Evolutionary conservation across 768 basidiomycete species (phyloP).

Genomic region (Phlegmacium glaucopus): DNA sequence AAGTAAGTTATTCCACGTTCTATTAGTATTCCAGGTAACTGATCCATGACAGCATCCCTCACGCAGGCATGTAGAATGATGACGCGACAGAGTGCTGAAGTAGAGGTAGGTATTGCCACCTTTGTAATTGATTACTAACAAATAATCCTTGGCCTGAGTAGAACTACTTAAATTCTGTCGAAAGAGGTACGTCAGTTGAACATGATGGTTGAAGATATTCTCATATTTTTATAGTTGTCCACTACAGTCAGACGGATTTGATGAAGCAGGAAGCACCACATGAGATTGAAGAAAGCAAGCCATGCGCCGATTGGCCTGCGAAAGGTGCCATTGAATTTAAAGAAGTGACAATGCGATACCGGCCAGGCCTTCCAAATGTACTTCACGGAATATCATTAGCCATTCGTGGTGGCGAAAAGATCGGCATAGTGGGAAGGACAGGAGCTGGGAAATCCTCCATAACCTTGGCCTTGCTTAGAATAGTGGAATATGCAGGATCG

Average conservation of each 20-base stretch:
- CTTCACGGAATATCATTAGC: slow-evolving; percentile 59
- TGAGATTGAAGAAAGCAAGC: slow-evolving; percentile 52
- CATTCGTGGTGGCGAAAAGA: slow-evolving; percentile 69
- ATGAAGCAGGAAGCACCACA: slow-evolving; percentile 66
- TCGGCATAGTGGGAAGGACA: slow-evolving; percentile 68
- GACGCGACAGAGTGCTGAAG: slow-evolving; percentile 61
- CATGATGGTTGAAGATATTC: not conserved
- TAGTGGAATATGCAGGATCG: slow-evolving; percentile 64
- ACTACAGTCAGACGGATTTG: slow-evolving; percentile 48
- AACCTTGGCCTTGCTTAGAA: slow-evolving; percentile 61
- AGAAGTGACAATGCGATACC: slow-evolving; percentile 57
- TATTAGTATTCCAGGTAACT: not conserved
- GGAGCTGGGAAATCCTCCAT: slow-evolving; percentile 64
- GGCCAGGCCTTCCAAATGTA: slow-evolving; percentile 70
- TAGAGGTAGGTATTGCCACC: slow-evolving; percentile 42
- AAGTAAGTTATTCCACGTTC: slow-evolving; percentile 27
- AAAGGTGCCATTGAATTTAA: slow-evolving; percentile 60
- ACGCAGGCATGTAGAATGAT: slow-evolving; percentile 52
- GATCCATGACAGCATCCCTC: slow-evolving; percentile 35
- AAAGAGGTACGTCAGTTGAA: slow-evolving; percentile 38
- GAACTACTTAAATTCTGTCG: slow-evolving; percentile 68
- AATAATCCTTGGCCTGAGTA: slow-evolving; percentile 15
- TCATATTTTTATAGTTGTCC: slow-evolving; percentile 35
- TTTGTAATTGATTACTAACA: not conserved
- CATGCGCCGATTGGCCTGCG: slow-evolving; percentile 60